These are phyloP conservation scores for Sclerotinia borealis DNA, from an alignment of 2,329 filamentous ascomycete genomes.

Conservation along the genomic window DNA sequence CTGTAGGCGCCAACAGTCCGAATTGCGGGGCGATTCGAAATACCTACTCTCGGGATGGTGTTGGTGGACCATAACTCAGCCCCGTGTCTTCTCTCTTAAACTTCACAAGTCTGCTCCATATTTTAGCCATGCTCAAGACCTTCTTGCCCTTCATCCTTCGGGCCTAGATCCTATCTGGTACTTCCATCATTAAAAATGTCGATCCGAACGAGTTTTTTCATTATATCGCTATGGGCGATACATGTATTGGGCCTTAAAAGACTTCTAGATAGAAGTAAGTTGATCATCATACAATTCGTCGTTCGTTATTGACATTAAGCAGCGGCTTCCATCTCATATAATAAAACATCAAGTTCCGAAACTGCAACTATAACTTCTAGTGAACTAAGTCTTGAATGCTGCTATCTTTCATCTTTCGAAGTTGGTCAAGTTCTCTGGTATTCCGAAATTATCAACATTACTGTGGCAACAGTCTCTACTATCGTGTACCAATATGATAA, in stretches of 20 bases:
- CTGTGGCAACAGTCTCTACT: conserved; percentile 17
- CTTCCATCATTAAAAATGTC: neutral
- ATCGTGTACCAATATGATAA: conserved; percentile 16
- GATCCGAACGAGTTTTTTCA: neutral
- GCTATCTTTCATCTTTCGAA: conserved; percentile 14
- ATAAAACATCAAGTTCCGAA: neutral
- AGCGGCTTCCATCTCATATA: conserved; percentile 1
- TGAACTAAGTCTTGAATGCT: conserved; percentile 12
- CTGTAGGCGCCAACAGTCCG: neutral
- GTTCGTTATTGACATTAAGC: neutral
- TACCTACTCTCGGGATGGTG: neutral
- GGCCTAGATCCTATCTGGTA: neutral
- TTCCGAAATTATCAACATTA: conserved; percentile 13
- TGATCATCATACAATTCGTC: neutral
- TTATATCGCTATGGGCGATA: conserved; percentile 1
- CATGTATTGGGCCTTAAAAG: neutral
- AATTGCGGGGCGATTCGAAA: neutral
- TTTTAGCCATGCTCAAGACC: conserved; percentile 1
- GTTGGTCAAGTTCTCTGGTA: conserved; percentile 16
- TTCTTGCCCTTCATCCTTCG: neutral
- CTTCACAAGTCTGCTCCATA: neutral
- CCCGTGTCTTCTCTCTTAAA: neutral
- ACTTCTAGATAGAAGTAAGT: neutral
- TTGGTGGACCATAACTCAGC: neutral
- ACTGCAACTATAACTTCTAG: neutral